Evolutionary conservation across 176 grass and related monocot species (phyloP), one percentile per base, ranked within the genome.

Genomic region (Musa acuminata): DNA sequence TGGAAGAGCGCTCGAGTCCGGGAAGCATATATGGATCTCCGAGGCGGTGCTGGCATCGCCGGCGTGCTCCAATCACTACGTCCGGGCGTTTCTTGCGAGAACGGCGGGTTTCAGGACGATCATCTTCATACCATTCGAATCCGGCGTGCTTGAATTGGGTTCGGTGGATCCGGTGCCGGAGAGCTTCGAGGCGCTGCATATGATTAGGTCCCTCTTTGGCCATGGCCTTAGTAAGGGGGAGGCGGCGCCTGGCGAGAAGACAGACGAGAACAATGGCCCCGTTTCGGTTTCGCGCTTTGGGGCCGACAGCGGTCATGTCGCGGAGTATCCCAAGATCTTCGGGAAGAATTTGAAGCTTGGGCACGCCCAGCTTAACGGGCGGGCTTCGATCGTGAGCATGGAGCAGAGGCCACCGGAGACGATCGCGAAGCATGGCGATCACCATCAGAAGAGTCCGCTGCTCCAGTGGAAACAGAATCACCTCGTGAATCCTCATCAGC

Each of bases 151-250:
- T 20, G 75, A 77, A 52, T 65, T 77, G 58, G 75, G 60, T 11
- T 77, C 75, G 13, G 75, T 52, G 57, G 49, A 52, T 11, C 17
- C 75, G 12, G 20, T 77, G 60, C 60, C 49, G 19, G 75, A 77
- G 75, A 77, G 21, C 62, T 65, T 77, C 2, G 75, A 77, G 58
- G 58, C 75, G 3, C 20, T 77, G 75, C 75, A 64, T 17, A 77
- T 26, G 59, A 77, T 77, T 11, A 23, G 75, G 11, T 51, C 58
- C 48, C 0, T 52, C 2, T 77, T 77, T 25, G 25, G 26, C 8
- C 25, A 55, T 9, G 72, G 26, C 11, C 8, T 10, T 2, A 29
- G 13, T 1, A 74, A 57, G 14, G 48, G 10, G 19, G 67, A 1
- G 8, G 9, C 67, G 8, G 35, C 48, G 17, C 11, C 53, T 2